Base-by-base conservation (phyloP, 2,329 filamentous ascomycete genomes). In the Colletotrichum cereale region DNA sequence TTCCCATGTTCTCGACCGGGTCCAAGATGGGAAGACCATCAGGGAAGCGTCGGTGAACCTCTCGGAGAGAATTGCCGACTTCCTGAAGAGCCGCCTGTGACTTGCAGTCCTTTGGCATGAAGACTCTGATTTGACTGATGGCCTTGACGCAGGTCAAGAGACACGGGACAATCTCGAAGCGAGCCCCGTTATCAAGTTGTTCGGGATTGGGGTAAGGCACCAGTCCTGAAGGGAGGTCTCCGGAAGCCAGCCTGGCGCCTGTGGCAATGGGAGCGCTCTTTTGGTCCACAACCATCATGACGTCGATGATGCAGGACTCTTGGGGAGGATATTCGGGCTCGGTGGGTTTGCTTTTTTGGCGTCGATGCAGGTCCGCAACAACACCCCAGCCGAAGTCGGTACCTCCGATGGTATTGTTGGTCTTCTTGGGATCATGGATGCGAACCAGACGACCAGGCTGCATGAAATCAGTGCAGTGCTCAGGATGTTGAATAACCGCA, bases 351-450 rank as follows among this genome's bases (percentile, higher is more conserved):
- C 87, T 86, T 1, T 88, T 86, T 1, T 88, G 91, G 66, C 94
- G 90, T 62, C 87, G 83, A 0, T 87, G 88, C 76, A 91, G 92
- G 77, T 94, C 92, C 57, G 97, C 89, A 26, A 98, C 90, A 0
- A 95, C 92, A 64, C 96, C 96, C 96, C 96, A 99, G 67, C 95
- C 96, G 80, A 97, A 99, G 80, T 98, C 95, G 73, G 90, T 83
- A 34, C 92, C 91, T 72, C 73, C 70, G 12, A 75, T 72, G 5
- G 82, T 80, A 11, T 79, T 80, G 40, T 82, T 82, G 0, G 79
- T 77, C 40, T 82, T 79, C 72, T 84, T 84, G 7, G 88, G 88
- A 79, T 95, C 91, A 80, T 95, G 96, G 77, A 99, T 92, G 74
- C 93, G 92, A 40, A 99, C 91, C 47, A 98, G 83, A 14, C 96